Percentiles rank a stretch among this genome's conserved stretches.
These are phyloP conservation scores for Pseudocercospora cruenta DNA, from an alignment of 2,329 filamentous ascomycete genomes.

Conservation along the genomic window DNA sequence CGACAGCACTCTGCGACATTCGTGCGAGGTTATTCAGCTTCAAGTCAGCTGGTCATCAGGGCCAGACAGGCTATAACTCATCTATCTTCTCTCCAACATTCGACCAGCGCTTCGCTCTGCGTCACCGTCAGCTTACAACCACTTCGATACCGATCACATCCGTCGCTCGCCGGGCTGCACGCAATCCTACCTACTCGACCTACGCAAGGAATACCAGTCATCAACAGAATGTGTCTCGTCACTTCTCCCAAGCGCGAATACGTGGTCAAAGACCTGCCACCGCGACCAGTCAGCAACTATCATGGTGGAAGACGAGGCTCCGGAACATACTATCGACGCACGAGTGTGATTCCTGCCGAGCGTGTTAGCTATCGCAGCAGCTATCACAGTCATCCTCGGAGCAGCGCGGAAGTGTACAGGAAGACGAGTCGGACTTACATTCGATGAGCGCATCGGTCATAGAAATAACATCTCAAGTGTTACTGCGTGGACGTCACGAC, in stretches of 20 bases:
- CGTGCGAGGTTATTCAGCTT: not conserved
- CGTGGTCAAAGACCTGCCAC: constrained; percentile 32
- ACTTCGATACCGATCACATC: not conserved
- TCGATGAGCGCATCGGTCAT: constrained; percentile 12
- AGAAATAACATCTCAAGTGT: not conserved
- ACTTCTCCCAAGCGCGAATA: constrained; percentile 29
- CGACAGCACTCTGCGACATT: constrained; percentile 4
- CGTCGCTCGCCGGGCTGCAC: not conserved
- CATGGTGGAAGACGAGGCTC: constrained; percentile 30
- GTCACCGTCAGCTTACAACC: not conserved
- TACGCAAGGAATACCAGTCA: not conserved
- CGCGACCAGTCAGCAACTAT: constrained; percentile 39
- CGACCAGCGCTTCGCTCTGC: not conserved
- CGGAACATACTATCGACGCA: constrained; percentile 27
- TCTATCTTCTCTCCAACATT: not conserved
- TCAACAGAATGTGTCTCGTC: constrained; percentile 36
- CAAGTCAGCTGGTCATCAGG: not conserved
- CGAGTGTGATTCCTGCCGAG: constrained; percentile 28
- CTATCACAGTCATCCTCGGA: constrained; percentile 25
- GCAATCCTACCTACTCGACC: not conserved
- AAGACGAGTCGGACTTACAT: constrained; percentile 35
- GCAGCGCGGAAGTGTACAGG: constrained; percentile 29
- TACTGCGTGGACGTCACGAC: not conserved
- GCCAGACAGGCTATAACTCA: not conserved
- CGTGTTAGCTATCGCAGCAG: constrained; percentile 30